These are phyloP conservation scores for Candida buenavistaensis DNA, from an alignment of 1,139 yeast genomes.

Conservation along the genomic window DNA sequence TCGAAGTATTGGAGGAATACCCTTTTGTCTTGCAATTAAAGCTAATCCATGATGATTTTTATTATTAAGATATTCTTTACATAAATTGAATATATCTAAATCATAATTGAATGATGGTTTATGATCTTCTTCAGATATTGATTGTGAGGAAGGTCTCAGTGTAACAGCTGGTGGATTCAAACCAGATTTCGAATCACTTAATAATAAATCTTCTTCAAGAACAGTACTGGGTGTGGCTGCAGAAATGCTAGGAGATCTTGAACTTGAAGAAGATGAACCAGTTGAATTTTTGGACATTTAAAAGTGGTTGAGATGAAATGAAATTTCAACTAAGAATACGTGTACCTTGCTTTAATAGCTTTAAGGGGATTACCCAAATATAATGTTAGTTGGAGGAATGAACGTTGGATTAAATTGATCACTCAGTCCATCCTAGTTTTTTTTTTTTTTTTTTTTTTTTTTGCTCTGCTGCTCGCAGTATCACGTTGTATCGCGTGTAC, in stretches of 20 bases:
- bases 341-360: too few species aligned
- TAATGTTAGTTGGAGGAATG: too few species aligned
- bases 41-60: constrained; percentile 72
- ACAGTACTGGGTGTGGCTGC: constrained; percentile 5
- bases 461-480: too few species aligned
- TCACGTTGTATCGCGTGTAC: too few species aligned
- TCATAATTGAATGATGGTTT: constrained; percentile 45
- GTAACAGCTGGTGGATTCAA: constrained; percentile 1
- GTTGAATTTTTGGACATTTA: constrained; percentile 2
- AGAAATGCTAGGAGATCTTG: constrained; percentile 4
- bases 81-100: constrained; percentile 37
- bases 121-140: constrained; percentile 11
- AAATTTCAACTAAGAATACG: neutral
- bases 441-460: too few species aligned
- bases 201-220: constrained; percentile 2
- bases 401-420: too few species aligned
- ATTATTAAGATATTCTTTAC: constrained; percentile 44
- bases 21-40: constrained; percentile 75
- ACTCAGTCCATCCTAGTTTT: too few species aligned
- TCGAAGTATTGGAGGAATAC: constrained; percentile 82
- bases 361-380: too few species aligned
- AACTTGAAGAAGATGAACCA: constrained; percentile 4
- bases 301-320: neutral
- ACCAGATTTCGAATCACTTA: neutral
- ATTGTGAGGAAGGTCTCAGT: constrained; percentile 4